Base-by-base conservation (phyloP, 352 stramenopile species). In the Phytophthora aleatoria region DNA sequence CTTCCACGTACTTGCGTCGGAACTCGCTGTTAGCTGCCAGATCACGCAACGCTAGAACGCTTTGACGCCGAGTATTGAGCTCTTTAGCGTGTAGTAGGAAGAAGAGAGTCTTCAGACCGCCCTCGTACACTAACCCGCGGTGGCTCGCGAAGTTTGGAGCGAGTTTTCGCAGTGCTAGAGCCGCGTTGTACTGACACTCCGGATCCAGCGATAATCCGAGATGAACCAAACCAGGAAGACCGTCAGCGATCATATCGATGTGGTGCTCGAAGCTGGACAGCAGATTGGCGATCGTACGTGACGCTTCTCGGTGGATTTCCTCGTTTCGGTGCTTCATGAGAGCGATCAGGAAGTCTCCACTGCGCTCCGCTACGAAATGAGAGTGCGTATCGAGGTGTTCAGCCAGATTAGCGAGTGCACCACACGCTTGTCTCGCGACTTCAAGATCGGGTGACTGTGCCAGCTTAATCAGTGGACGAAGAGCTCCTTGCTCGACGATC, bases 181-280 rank as follows among this genome's bases (percentile, higher is more conserved):
- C 90, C 2, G 94, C 89, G 68, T 98, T 96, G 69, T 98, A 99
- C 70, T 97, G 90, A 59, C 95, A 98, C 73, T 99, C 94, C 15
- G 79, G 52, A 59, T 98, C 96, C 26, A 92, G 70, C 41, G 80
- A 95, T 7, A 94, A 69, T 5, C 90, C 94, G n/a, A 99, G 77
- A 54, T 89, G 79, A 41, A 99, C 87, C 12, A 99, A 79, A 1
- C 93, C 92, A 1, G 82, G 74, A 9, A 99, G 76, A 1, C 94
- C 97, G 52, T 97, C 83, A 6, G 85, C 64, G 57, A 99, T 96
- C 64, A 99, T 93, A 35, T 92, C 80, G 0, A 76, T 75, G 71
- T 99, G 96, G 51, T 98, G 83, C 33, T 97, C 77, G 61, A 96
- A 95, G 36, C 84, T 97, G 30, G 92, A 98, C 35, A 99, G 80